These are phyloP conservation scores for Coemansia sp. DNA, from an alignment of 192 early-diverging fungal genomes.

Conservation along the genomic window DNA sequence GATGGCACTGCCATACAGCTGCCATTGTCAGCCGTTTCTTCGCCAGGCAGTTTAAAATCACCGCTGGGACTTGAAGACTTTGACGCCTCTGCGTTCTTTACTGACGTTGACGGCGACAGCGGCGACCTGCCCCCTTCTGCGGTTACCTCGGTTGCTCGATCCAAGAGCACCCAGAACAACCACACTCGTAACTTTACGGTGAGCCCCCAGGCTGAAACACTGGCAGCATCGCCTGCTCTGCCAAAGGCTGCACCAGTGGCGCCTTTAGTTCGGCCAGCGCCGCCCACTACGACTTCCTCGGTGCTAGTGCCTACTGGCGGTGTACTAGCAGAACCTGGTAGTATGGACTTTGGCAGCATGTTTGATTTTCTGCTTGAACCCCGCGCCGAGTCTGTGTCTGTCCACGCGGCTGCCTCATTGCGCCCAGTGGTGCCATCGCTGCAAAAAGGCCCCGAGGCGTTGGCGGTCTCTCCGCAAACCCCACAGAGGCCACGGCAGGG, in stretches of 20 bases:
- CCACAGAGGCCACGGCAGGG: not conserved
- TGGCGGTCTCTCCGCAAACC: not conserved
- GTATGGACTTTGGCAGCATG: constrained; percentile 30
- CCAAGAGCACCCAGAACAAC: not conserved
- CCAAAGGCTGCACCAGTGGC: not conserved
- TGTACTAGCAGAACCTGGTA: not conserved
- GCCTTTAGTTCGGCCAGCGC: not conserved
- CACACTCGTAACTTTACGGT: not conserved
- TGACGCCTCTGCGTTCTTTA: constrained; percentile 44
- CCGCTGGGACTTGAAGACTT: constrained; percentile 22
- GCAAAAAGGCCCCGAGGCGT: not conserved
- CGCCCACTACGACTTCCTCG: not conserved
- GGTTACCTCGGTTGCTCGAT: not conserved
- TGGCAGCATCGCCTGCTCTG: not conserved
- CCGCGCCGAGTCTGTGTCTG: constrained; percentile 6
- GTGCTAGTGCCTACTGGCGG: not conserved
- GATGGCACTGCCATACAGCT: not conserved
- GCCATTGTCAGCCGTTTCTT: not conserved
- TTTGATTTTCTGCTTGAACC: constrained; percentile 24
- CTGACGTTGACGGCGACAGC: constrained; percentile 10
- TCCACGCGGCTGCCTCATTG: not conserved
- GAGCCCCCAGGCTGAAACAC: not conserved
- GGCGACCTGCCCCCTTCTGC: not conserved
- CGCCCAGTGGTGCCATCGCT: not conserved
- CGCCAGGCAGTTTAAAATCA: not conserved